Base-by-base conservation (phyloP, 1,139 yeast species). In the Lodderomyces orthopsilosis region DNA sequence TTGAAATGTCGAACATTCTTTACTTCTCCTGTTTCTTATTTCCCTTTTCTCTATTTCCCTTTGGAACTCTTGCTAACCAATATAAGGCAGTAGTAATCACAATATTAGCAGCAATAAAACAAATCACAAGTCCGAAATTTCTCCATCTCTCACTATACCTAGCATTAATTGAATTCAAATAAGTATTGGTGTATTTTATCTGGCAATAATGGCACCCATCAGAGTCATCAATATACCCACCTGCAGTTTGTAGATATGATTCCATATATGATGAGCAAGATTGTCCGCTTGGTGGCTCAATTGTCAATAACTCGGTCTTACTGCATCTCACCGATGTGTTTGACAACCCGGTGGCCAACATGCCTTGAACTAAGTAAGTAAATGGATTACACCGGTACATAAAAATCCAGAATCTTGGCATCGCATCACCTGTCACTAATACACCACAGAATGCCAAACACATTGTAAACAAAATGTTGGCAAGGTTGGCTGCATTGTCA, bases 41-140 rank as follows among this genome's bases (percentile, higher is more conserved):
- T 9, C 32, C 64, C 65, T 52, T 46, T 38, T 43, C 43, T 42
- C 47, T 46, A 5, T 41, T 45, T 45, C 60, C 64, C 82, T 67
- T 70, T 49, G 95, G 95, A 46, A 87, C 95, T 69, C 95, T 80
- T 10, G 81, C 80, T 40, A 83, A 61, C 83, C 86, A 87, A 65
- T 85, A 87, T 43, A 85, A 65, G 57, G 75, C 59, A 19, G 83
- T 57, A 8, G 85, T 76, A 27, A 68, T 68, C 28, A 62, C 46
- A 35, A 78, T 65, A 58, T 86, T 83, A 60, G 85, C 68, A 35
- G 63, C 63, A 50, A 79, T 78, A 56, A 61, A 65, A 3, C 60
- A 57, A 44, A 64, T 59, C 51, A 79, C 77, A 43, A 83, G 74
- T 58, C 93, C 93, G 51, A 72, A 73, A 59, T 85, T 77, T 70